phyloP scores from a whole-genome alignment of 176 grass and related monocot species.

The Phragmites australis region DNA sequence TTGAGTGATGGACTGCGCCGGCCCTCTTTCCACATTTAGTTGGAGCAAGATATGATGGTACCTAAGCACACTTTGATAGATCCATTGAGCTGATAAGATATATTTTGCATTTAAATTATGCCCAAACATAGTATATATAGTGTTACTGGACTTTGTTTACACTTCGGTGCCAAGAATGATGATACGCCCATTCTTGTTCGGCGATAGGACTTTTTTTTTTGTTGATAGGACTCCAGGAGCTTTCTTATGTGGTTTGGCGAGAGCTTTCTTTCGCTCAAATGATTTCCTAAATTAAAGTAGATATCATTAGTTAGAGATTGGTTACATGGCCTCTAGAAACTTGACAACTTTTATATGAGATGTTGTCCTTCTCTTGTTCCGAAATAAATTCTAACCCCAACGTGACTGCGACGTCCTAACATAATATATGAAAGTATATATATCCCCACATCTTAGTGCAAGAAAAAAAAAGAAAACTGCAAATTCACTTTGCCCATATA shows the following conservation, averaged over 20 bases:
- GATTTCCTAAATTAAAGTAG: background rate
- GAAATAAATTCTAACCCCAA: no score
- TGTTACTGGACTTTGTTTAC: background rate
- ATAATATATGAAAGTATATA: no score
- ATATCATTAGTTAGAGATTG: background rate
- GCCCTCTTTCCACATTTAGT: background rate
- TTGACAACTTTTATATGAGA: no score
- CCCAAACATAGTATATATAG: no score
- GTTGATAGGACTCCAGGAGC: background rate
- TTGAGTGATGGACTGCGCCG: background rate
- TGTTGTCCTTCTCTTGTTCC: no score
- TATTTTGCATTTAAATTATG: background rate
- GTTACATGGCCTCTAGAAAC: background rate
- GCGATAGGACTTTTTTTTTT: background rate
- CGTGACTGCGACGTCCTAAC: no score
- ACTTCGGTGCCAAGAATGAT: background rate
- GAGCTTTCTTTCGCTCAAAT: background rate
- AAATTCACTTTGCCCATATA: no score
- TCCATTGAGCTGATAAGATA: background rate
- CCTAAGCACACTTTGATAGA: background rate
- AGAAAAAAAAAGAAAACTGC: no score
- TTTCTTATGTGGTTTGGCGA: background rate
- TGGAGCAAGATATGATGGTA: background rate
- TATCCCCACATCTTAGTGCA: background rate
- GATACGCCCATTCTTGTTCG: background rate